Evolutionary conservation across 164 flowering plant species (phyloP), one percentile per base, ranked within the genome.

Genomic region (Aristolochia fimbriata): DNA sequence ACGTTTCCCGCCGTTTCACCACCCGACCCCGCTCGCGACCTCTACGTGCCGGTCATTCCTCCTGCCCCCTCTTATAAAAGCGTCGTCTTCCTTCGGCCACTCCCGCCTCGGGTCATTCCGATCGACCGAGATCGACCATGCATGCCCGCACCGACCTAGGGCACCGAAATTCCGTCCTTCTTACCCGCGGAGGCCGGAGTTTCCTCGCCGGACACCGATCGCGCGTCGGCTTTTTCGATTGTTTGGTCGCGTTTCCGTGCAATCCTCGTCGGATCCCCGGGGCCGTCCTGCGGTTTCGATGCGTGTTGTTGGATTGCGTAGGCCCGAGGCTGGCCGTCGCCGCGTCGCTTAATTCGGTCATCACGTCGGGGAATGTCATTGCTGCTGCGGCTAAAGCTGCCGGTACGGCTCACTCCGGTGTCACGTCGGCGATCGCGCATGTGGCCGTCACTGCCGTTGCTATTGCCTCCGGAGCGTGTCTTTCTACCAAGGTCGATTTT

Each of bases 391-490:
- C 81, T 6, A 70, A 64, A 3, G 71, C 73, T 7, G 73, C 86
- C 2, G 74, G 73, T n/a, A 55, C 87, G 2, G 70, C 79, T 21
- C 96, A 86, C 49, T 89, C 83, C n/a, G 98, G 94, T 0, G 96
- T 88, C 50, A 54, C 81, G 0, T 85, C 96, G 5, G 81, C 98
- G 4, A 78, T 91, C 15, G 84, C 96, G 46, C 94, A 91, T 15
- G 89, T 91, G 19, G 95, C 96, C 2, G 88, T 88, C 46, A 85
- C 95, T 22, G 95, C 96, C 2, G 82, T 91, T 8, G 97, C 97
- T 15, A 86, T 88, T 60, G 96, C 94, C 15, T 91, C 94, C 13
- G 98, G 98, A 0, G 98, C 98, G 66, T 91, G 98, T 60, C 85
- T 91, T 16, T 86, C 95, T 15, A 91, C 96, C 4, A 91, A 86